Evolutionary conservation across 345 rosid genomes (phyloP), one percentile per base, ranked within the genome.

Genomic region (Cardamine occulta): DNA sequence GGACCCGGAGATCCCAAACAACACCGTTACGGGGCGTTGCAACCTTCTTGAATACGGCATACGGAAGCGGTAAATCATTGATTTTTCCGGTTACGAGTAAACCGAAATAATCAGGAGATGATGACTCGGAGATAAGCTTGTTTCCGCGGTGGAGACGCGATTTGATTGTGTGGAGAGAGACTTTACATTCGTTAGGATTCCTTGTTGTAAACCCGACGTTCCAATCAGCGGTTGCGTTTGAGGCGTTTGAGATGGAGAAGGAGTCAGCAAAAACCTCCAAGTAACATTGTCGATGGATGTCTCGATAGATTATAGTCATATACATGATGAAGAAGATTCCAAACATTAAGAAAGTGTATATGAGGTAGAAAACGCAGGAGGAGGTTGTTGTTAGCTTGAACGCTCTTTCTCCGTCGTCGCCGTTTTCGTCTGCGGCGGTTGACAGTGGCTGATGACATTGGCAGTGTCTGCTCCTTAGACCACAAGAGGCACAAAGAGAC

Each of bases 251-350:
- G 3, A 34, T 31, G 8, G 60, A 51, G 60, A 52, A 51, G 3
- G 72, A 67, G 60, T 67, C 60, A 28, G 28, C 60, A 35, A 67
- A 66, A 59, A 66, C 60, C 48, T 66, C 47, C 59, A 66, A 14
- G 60, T 66, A 2, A 49, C 54, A 19, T 0, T 8, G 2, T 18
- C 4, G 12, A 4, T 34, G 10, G 37, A 8, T 34, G 10, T 1
- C 0, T 7, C 3, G 54, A 8, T 17, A 8, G 12, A 18, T 4
- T 19, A 4, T 4, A 49, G 13, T 8, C 54, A 49, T 18, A 19
- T 8, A 49, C 2, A 19, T 0, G 13, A 18, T 19, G 6, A 9
- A 1, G 12, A 17, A 0, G 0, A 4, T 3, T 65, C 69, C 69
- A 3, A 4, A 5, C 0, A 4, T 0, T 47, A 1, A 7, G 28